Evolutionary conservation across 2,329 filamentous ascomycete species (phyloP), one percentile per base, ranked within the genome.

Genomic region (Monosporascus sp.): DNA sequence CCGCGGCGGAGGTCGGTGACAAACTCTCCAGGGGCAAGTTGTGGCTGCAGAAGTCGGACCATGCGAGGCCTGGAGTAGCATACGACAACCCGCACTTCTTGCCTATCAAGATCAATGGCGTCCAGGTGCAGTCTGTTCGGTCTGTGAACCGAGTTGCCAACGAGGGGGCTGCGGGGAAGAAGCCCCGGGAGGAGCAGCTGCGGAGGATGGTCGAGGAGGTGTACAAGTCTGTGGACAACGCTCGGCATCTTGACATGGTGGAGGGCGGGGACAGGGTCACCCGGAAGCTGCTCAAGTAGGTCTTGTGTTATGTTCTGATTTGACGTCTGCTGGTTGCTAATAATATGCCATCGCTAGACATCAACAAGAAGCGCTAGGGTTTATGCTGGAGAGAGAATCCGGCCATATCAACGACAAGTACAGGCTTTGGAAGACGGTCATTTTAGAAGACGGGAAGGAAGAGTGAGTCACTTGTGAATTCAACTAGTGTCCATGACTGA

Each of bases 381-480:
- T 74, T 49, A 73, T 75, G 67, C 49, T 62, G 3, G 63, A 72
- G 41, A 62, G 73, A 51, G 73, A 75, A 52, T 66, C 67, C 14
- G 70, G 72, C 1, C 38, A 66, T 0, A 69, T 71, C 17, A 54
- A 53, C 1, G 57, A 65, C 1, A 50, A 59, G 5, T 71, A 64
- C 27, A 60, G 66, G 14, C 60, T 74, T 1, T 72, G 71, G 71
- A 39, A 67, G 50, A 56, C 24, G 24, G 24, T 25, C 24, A 1
- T 25, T 25, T 25, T 25, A 25, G 24, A 25, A 25, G 24, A 25
- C 24, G 24, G 24, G 24, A 25, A 5, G 24, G 24, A 25, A 25
- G 24, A 25, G 24, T 25, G 24, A 63, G 37, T 54, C 60, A 38
- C 24, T 36, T 18, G 46, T 61, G 45, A 54, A 67, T 48, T 46